Percentiles rank a stretch among this genome's conserved stretches.
Conservation (phyloP, 768 basidiomycete genomes). For the Nidula microcarpa region DNA sequence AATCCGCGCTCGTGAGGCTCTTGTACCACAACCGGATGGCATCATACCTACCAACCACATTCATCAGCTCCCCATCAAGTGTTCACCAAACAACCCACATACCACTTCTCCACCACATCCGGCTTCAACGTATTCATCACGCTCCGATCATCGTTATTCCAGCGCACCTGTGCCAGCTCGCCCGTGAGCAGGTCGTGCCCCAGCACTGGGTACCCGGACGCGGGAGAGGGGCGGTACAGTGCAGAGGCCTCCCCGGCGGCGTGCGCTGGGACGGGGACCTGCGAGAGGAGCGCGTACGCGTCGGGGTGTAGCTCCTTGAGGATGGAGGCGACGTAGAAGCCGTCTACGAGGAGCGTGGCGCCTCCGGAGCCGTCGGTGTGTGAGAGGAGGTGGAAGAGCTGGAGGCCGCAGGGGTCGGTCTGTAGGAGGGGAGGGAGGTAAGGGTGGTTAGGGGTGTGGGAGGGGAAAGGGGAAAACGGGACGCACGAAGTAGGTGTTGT, state of each 20-base stretch:
- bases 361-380: constrained; percentile 82
- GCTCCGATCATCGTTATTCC: constrained; percentile 95
- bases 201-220: constrained; percentile 67
- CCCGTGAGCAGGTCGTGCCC: constrained; percentile 57
- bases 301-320: constrained; percentile 71
- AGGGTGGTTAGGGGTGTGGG: background rate
- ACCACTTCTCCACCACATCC: constrained; percentile 74
- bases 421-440: constrained; percentile 18
- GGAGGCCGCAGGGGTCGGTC: constrained; percentile 95
- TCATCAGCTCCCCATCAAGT: background rate
- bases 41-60: constrained; percentile 56
- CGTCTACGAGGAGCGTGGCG: constrained; percentile 89
- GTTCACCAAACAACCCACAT: constrained; percentile 3
- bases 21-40: constrained; percentile 79
- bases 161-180: constrained; percentile 74
- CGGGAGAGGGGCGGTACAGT: constrained; percentile 56
- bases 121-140: constrained; percentile 63
- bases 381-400: constrained; percentile 91
- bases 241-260: constrained; percentile 75
- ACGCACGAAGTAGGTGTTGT: constrained; percentile 65
- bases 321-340: constrained; percentile 86
- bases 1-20: constrained; percentile 72
- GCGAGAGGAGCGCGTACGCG: constrained; percentile 65
- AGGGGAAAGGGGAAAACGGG: background rate
- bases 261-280: constrained; percentile 72